Conservation (phyloP, 352 stramenopile species). For the Phytopythium litorale region DNA sequence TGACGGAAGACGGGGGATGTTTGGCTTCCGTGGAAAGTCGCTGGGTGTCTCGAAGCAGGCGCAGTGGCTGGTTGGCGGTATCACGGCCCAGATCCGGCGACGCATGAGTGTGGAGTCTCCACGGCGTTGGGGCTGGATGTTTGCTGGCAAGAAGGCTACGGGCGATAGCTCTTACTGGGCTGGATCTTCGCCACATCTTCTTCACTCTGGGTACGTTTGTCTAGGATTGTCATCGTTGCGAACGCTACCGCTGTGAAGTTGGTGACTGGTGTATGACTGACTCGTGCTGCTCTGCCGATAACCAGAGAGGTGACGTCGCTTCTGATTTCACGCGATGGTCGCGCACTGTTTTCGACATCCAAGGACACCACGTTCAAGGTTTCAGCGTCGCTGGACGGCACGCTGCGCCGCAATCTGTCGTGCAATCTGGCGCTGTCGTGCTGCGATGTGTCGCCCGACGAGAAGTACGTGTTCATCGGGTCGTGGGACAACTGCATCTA, state of each 20-base stretch:
- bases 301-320: constrained; percentile 68
- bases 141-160: constrained; percentile 33
- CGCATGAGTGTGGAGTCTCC: constrained; percentile 69
- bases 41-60: constrained; percentile 71
- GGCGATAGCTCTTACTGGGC: constrained; percentile 51
- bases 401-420: constrained; percentile 60
- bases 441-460: constrained; percentile 72
- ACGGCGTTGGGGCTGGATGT: constrained; percentile 69
- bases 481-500: constrained; percentile 84
- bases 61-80: constrained; percentile 63
- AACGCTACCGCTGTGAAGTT: not conserved
- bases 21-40: constrained; percentile 60
- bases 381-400: constrained; percentile 60
- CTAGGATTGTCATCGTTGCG: not conserved
- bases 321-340: constrained; percentile 49
- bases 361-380: constrained; percentile 82
- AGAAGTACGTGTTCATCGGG: constrained; percentile 83
- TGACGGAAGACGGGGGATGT: constrained; percentile 51
- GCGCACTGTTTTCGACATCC: constrained; percentile 64
- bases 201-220: constrained; percentile 60
- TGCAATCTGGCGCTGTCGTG: constrained; percentile 77
- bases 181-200: constrained; percentile 56
- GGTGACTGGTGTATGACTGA: not conserved
- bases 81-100: constrained; percentile 73
- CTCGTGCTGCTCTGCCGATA: not conserved